phyloP scores from a whole-genome alignment of 805 yeast genomes.

The Tetrapisispora nanseiensis region DNA sequence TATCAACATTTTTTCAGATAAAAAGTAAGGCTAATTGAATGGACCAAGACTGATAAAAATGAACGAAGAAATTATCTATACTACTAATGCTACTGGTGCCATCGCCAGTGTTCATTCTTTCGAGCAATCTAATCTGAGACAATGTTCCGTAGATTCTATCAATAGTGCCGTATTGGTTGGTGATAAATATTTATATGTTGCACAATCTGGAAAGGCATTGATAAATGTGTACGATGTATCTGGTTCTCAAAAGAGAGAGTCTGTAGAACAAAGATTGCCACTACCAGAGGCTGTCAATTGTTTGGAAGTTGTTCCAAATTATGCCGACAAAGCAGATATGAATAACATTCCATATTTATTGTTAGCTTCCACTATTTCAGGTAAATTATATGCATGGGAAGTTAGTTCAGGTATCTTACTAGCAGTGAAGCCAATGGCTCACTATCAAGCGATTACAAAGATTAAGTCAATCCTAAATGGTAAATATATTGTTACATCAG shows the following conservation, averaged over 20 bases:
- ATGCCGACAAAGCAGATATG: constrained; percentile 1
- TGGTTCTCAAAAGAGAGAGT: constrained; percentile 31
- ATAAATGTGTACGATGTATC: constrained; percentile 57
- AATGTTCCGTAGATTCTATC: constrained; percentile 35
- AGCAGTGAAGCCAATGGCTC: constrained; percentile 60
- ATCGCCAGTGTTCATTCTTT: constrained; percentile 22
- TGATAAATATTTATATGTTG: constrained; percentile 49
- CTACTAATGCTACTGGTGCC: constrained; percentile 23
- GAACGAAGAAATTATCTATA: constrained; percentile 25
- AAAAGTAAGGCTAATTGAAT: no score
- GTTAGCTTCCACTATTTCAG: constrained; percentile 52
- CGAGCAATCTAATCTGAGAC: constrained; percentile 25
- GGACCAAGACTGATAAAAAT: background rate
- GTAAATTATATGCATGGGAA: constrained; percentile 81
- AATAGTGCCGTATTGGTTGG: constrained; percentile 48
- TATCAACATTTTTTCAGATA: no score
- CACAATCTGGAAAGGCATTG: constrained; percentile 62
- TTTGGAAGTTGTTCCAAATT: constrained; percentile 22
- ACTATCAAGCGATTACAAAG: constrained; percentile 64
- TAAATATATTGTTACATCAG: constrained; percentile 60
- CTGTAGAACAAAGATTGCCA: constrained; percentile 71
- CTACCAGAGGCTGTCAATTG: constrained; percentile 70
- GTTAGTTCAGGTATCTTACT: constrained; percentile 64
- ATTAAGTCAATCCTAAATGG: constrained; percentile 55
- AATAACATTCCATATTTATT: constrained; percentile 47